A percentile compares a stretch with the other conserved stretches of the same genome.
These are phyloP conservation scores for Periconia macrospinosa DNA, from an alignment of 2,329 filamentous ascomycete genomes.

Conservation along the genomic window DNA sequence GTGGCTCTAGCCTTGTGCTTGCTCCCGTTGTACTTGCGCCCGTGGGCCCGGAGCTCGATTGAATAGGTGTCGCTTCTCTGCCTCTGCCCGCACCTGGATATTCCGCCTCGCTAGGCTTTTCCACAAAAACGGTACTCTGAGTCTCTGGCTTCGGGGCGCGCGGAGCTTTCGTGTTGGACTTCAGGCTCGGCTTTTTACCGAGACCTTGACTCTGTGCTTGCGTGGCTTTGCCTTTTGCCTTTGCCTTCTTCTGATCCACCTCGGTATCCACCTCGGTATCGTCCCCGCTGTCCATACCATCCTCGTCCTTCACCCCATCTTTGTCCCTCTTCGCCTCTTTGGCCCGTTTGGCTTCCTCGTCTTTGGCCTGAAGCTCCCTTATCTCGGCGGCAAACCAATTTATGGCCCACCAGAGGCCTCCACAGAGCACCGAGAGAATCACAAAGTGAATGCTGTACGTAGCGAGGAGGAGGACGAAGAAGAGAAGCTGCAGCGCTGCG, in stretches of 20 bases:
- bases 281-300: constrained; percentile 48
- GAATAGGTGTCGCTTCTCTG: constrained; percentile 22
- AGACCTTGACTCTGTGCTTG: background rate
- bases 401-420: constrained; percentile 85
- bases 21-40: constrained; percentile 34
- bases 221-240: constrained; percentile 9
- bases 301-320: constrained; percentile 26
- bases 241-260: constrained; percentile 30
- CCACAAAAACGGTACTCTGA: constrained; percentile 41
- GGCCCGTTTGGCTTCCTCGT: constrained; percentile 54
- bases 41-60: constrained; percentile 13
- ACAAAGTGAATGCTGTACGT: constrained; percentile 90
- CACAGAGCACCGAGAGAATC: constrained; percentile 77
- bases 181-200: constrained; percentile 14
- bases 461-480: constrained; percentile 73
- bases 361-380: constrained; percentile 48
- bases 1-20: constrained; percentile 29
- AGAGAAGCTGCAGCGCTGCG: constrained; percentile 77
- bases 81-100: constrained; percentile 5
- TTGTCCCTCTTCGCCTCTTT: constrained; percentile 37
- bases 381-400: constrained; percentile 91
- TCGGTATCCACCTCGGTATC: constrained; percentile 50
- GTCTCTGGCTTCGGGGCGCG: constrained; percentile 24
- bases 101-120: constrained; percentile 22
- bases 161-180: constrained; percentile 14